Base-by-base conservation (phyloP, 2,329 filamentous ascomycete species). In the Onygenales sp. region DNA sequence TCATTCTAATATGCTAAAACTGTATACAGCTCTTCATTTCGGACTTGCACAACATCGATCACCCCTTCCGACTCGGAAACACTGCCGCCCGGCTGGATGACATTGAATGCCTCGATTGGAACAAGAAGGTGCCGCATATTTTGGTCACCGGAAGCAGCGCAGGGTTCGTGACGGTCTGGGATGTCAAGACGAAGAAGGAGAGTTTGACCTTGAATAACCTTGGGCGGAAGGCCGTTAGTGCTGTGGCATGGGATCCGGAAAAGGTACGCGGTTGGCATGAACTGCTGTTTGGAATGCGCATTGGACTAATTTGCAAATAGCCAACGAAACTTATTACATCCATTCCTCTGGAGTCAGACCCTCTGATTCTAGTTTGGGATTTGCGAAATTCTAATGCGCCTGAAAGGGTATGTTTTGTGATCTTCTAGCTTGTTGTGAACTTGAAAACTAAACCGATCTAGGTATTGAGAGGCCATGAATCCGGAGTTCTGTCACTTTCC, bases 131-230 rank as follows among this genome's bases (percentile, higher is more conserved):
- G 42, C 83, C 92, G 11, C 92, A 98, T 67, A 98, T 98, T 67
- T 75, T 98, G 61, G 93, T 92, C 14, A 97, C 92, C 8, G 93
- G 93, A 60, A 92, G 91, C 66, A 87, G 84, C 57, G 91, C 90
- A 49, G 93, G 93, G 4, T 95, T 97, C 65, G 91, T 97, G 37
- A 97, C 93, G 2, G 92, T 98, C 14, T 98, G 93, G 93, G 93
- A 98, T 73, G 80, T 97, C 59, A 96, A 95, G 77, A 90, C 88
- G 10, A 97, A 95, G 81, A 96, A 95, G 74, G 90, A 95, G 62
- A 96, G 91, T 53, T 76, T 98, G 71, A 96, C 91, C 37, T 77
- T 98, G 59, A 98, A 96, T 77, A 87, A 88, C 66, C 76, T 78
- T 59, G 93, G 88, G 66, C 84, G 93, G 58, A 98, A 96, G 74